Conservation (phyloP, 768 basidiomycete genomes). For the Aureoboletus auriporus region DNA sequence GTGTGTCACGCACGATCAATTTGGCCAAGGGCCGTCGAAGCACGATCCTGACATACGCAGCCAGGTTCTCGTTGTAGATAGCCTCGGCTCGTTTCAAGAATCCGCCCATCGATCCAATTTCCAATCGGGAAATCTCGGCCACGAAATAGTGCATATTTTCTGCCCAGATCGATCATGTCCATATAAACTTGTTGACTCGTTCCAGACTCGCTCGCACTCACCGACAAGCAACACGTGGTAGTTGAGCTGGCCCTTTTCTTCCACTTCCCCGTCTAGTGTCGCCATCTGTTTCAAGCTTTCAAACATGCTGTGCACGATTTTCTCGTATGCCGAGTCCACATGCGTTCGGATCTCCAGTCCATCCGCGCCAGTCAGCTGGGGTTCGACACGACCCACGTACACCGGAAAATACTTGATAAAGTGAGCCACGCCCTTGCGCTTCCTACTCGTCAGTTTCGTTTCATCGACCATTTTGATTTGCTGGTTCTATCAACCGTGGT, state of each 20-base stretch:
- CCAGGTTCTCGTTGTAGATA: slow-evolving; percentile 88
- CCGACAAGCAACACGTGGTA: slow-evolving; percentile 95
- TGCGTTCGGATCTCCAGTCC: slow-evolving; percentile 69
- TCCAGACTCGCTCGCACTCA: slow-evolving; percentile 34
- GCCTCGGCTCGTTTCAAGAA: slow-evolving; percentile 73
- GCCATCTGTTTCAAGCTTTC: slow-evolving; percentile 94
- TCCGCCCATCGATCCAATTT: slow-evolving; percentile 54
- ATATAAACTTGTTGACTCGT: background rate
- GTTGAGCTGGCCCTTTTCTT: slow-evolving; percentile 96
- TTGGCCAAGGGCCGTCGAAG: slow-evolving; percentile 83
- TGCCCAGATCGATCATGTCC: slow-evolving; percentile 29
- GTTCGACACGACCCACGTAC: slow-evolving; percentile 81
- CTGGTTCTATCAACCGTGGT: slow-evolving; percentile 51
- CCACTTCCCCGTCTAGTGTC: slow-evolving; percentile 87
- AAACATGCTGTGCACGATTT: slow-evolving; percentile 87
- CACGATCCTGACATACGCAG: slow-evolving; percentile 81
- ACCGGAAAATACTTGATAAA: slow-evolving; percentile 92
- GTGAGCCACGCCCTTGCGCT: slow-evolving; percentile 85
- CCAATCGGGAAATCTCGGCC: slow-evolving; percentile 70
- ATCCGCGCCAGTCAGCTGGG: slow-evolving; percentile 75
- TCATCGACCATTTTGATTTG: slow-evolving; percentile 87
- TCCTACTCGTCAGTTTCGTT: slow-evolving; percentile 88
- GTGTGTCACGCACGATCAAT: slow-evolving; percentile 62
- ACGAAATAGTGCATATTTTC: slow-evolving; percentile 98
- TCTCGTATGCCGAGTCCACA: slow-evolving; percentile 84